Percentiles rank a stretch among this genome's conserved stretches.
These are phyloP conservation scores for Teunomyces aglyptinius DNA, from an alignment of 805 yeast genomes.

Conservation along the genomic window DNA sequence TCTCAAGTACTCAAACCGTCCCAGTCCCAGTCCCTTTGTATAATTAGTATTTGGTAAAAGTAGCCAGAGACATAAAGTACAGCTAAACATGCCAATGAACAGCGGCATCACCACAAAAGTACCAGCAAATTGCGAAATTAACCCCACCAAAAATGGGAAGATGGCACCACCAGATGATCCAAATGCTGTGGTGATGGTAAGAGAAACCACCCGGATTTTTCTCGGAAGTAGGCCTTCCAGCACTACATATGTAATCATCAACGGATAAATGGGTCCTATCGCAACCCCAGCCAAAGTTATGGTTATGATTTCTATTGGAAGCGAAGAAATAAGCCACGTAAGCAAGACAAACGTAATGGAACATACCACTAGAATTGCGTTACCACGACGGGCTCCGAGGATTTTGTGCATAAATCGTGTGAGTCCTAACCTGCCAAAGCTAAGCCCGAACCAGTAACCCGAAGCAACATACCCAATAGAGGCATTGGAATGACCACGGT, in stretches of 20 bases:
- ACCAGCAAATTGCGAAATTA: slow-evolving; percentile 20
- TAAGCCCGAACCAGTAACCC: slow-evolving; percentile 26
- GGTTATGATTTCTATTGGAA: slow-evolving; percentile 15
- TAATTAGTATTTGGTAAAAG: slow-evolving; percentile 13
- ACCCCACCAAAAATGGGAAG: slow-evolving; percentile 22
- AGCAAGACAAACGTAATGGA: slow-evolving; percentile 14
- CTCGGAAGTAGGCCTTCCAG: slow-evolving; percentile 18
- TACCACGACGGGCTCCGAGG: slow-evolving; percentile 16
- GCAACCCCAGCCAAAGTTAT: slow-evolving; percentile 17
- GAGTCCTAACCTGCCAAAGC: slow-evolving; percentile 17
- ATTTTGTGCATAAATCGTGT: slow-evolving; percentile 17
- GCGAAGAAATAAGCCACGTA: slow-evolving; percentile 16
- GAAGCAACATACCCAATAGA: slow-evolving; percentile 21
- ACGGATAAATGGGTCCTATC: slow-evolving; percentile 23
- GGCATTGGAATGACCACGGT: slow-evolving; percentile 14
- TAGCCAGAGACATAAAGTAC: slow-evolving; percentile 18
- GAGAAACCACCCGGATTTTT: slow-evolving; percentile 21
- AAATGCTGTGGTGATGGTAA: slow-evolving; percentile 24
- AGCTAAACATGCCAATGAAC: slow-evolving; percentile 15
- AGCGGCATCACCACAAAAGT: slow-evolving; percentile 24
- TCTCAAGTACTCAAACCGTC: background rate
- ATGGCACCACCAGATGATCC: slow-evolving; percentile 26
- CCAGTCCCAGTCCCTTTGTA: background rate
- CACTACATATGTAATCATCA: slow-evolving; percentile 19
- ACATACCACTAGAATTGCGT: slow-evolving; percentile 10